Evolutionary conservation across 2,329 filamentous ascomycete genomes (phyloP).

Genomic region (Exophiala mesophila): DNA sequence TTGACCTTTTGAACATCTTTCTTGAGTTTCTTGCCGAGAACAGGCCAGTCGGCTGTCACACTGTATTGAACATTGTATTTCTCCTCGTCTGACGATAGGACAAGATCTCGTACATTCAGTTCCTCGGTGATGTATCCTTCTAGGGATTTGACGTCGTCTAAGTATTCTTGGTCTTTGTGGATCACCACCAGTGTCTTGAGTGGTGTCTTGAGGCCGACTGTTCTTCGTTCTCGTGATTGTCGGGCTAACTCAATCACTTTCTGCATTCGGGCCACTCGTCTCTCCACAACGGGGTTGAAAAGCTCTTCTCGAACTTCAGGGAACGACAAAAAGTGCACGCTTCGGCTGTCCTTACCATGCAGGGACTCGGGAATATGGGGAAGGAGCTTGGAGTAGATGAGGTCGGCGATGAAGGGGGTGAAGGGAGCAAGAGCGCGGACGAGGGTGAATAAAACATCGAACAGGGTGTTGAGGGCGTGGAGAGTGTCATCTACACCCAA

Average conservation of each 20-base stretch:
- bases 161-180: constrained; percentile 73
- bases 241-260: constrained; percentile 88
- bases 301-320: constrained; percentile 83
- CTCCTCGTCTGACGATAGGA: constrained; percentile 79
- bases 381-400: constrained; percentile 80
- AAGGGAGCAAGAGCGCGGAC: constrained; percentile 87
- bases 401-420: constrained; percentile 91
- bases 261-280: constrained; percentile 86
- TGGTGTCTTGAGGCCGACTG: constrained; percentile 83
- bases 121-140: constrained; percentile 88
- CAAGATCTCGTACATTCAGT: constrained; percentile 79
- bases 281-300: constrained; percentile 80
- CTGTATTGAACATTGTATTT: constrained; percentile 92
- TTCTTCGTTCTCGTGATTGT: constrained; percentile 77
- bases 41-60: constrained; percentile 86
- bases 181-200: constrained; percentile 86
- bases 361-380: constrained; percentile 73
- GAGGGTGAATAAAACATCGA: constrained; percentile 86
- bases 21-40: constrained; percentile 93
- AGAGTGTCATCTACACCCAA: constrained; percentile 78
- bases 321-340: constrained; percentile 88
- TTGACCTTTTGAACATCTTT: constrained; percentile 90
- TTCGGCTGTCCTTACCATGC: constrained; percentile 67
- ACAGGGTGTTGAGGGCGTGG: constrained; percentile 88
- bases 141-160: constrained; percentile 79